Conservation (phyloP, 257 asterid species). For the Primulina tabacum region DNA sequence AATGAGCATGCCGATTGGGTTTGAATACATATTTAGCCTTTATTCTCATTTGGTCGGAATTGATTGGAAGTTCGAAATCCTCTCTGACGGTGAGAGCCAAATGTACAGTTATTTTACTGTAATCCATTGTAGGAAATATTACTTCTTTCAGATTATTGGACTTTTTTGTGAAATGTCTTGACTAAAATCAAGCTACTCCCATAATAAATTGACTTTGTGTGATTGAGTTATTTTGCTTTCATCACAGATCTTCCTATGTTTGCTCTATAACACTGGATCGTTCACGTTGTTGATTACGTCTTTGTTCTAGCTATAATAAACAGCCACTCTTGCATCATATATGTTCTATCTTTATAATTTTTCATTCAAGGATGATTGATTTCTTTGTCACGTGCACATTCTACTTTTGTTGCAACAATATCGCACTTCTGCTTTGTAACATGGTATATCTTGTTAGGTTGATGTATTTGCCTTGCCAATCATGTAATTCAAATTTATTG, state of each 20-base stretch:
- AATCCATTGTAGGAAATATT: neutral
- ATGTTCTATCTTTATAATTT: neutral
- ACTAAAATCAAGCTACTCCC: neutral
- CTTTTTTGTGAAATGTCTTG: neutral
- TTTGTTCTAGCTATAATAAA: conserved; percentile 2
- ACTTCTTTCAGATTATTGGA: neutral
- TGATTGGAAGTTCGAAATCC: neutral
- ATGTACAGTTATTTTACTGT: neutral
- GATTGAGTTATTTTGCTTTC: neutral
- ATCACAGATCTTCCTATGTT: neutral
- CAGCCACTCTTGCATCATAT: neutral
- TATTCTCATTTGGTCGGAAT: neutral
- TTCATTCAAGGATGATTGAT: neutral
- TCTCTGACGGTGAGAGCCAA: neutral
- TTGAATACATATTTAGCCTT: neutral
- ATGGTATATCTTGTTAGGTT: neutral
- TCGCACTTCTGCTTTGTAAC: neutral
- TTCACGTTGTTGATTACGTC: neutral
- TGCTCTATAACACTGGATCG: neutral
- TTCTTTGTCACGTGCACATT: neutral
- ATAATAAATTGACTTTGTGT: neutral
- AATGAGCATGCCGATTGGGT: neutral
- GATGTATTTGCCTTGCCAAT: neutral
- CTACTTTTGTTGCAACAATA: conserved; percentile 1
- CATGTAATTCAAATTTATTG: conserved; percentile 1